A percentile compares a stretch with the other conserved stretches of the same genome.
Evolutionary conservation across 345 rosid species (phyloP).

Genomic region (Rhodamnia argentea): DNA sequence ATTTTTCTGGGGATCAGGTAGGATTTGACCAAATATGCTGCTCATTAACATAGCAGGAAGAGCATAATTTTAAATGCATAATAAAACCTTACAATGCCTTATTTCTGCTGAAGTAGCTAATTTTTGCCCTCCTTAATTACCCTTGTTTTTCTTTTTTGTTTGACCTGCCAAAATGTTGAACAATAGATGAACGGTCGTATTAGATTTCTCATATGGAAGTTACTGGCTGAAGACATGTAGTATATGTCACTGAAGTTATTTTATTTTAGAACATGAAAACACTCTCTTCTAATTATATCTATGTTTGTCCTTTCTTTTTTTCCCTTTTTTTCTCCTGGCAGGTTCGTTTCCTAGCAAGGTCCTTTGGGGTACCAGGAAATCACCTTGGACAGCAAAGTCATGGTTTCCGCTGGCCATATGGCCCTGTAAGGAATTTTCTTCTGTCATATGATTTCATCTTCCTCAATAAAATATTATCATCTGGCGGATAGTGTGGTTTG

Average conservation of each 20-base stretch:
- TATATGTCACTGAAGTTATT: not conserved
- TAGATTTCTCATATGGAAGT: not conserved
- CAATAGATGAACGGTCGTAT: not conserved
- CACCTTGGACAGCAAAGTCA: conserved; percentile 96
- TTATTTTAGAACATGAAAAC: not conserved
- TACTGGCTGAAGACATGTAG: not conserved
- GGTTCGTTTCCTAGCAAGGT: conserved; percentile 94
- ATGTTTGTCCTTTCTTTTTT: not conserved
- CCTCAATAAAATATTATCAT: not conserved
- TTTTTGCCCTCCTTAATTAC: not conserved
- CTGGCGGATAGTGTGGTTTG: not conserved
- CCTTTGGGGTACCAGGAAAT: conserved; percentile 90
- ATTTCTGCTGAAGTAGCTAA: not conserved
- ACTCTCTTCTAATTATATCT: not conserved
- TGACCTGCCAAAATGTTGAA: not conserved
- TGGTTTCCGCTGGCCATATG: conserved; percentile 98
- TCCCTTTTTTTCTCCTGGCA: not conserved
- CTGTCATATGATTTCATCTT: not conserved
- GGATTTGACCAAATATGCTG: not conserved
- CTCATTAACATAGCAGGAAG: not conserved
- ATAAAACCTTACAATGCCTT: not conserved
- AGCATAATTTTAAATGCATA: not conserved
- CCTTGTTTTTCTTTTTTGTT: not conserved
- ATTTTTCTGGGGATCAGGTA: conserved; percentile 98
- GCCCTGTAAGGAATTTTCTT: conserved; percentile 61